phyloP scores from a whole-genome alignment of 2,329 filamentous ascomycete species.

The Penicillium freii region DNA sequence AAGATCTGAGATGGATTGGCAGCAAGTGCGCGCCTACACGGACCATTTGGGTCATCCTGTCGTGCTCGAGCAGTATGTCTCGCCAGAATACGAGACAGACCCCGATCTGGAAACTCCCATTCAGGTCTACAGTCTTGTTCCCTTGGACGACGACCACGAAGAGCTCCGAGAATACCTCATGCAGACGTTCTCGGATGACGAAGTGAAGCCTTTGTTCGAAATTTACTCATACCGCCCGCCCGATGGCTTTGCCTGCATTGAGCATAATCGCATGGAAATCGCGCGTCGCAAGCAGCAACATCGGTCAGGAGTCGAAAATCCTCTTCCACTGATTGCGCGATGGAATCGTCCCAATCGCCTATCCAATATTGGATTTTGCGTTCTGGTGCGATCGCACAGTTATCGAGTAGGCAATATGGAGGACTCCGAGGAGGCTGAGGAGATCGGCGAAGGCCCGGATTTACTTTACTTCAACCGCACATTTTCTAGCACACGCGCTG shows the following conservation, averaged over 20 bases:
- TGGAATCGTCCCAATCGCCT: too few relatives aligned
- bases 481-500: constrained; percentile 8
- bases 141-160: constrained; percentile 8
- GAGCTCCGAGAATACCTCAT: constrained; percentile 15
- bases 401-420: constrained; percentile 14
- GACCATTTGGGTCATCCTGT: constrained; percentile 19
- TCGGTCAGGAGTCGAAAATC: constrained; percentile 1
- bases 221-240: constrained; percentile 21
- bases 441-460: constrained; percentile 12
- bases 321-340: constrained; percentile 13
- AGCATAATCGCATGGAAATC: constrained; percentile 17
- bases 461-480: constrained; percentile 17
- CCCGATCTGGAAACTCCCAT: constrained; percentile 1
- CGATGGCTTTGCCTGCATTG: constrained; percentile 17
- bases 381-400: constrained; percentile 16
- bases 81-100: constrained; percentile 2
- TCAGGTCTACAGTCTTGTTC: constrained; percentile 15
- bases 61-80: constrained; percentile 16
- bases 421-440: neutral
- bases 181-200: constrained; percentile 8
- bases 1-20: constrained; percentile 1
- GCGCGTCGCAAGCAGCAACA: constrained; percentile 20
- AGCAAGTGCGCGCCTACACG: constrained; percentile 13
- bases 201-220: constrained; percentile 17
- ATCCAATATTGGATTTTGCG: constrained; percentile 10